Evolutionary conservation across 1,284 basidiomycete species (phyloP).

Genomic region (Coniferiporia weirii): DNA sequence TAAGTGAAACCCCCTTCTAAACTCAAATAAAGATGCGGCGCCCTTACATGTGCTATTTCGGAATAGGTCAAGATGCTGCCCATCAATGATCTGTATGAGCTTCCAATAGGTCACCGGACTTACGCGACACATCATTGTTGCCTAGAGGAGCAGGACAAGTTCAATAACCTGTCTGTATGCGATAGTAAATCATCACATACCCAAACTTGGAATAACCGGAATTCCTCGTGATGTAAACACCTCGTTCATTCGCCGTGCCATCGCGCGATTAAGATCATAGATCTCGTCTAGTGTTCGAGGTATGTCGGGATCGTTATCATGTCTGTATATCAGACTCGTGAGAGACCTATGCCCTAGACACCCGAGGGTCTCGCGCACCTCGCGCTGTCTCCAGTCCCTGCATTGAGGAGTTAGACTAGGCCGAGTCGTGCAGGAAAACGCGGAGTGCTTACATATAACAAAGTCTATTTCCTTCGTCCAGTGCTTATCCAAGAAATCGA

Average conservation of each 20-base stretch:
- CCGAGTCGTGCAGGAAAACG: background rate
- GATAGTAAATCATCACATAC: slow-evolving; percentile 34
- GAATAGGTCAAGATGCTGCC: background rate
- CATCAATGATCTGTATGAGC: slow-evolving; percentile 13
- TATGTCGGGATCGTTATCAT: slow-evolving; percentile 79
- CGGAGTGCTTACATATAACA: slow-evolving; percentile 61
- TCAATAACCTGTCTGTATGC: background rate
- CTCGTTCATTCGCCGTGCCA: slow-evolving; percentile 67
- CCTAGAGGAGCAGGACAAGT: slow-evolving; percentile 36
- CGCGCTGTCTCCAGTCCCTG: slow-evolving; percentile 91
- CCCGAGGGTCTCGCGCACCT: slow-evolving; percentile 42
- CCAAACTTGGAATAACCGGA: slow-evolving; percentile 80
- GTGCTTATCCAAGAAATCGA: slow-evolving; percentile 76
- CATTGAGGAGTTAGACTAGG: background rate
- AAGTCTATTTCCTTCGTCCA: slow-evolving; percentile 88
- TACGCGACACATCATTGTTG: slow-evolving; percentile 87
- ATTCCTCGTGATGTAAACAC: slow-evolving; percentile 68
- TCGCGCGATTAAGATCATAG: slow-evolving; percentile 65
- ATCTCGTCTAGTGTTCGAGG: slow-evolving; percentile 84
- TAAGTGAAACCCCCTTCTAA: slow-evolving; percentile 4
- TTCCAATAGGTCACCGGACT: slow-evolving; percentile 29
- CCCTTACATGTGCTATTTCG: slow-evolving; percentile 55
- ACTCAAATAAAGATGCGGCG: background rate
- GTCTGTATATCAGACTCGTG: slow-evolving; percentile 40
- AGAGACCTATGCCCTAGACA: background rate